Conservation (phyloP, 1,139 yeast species). For the Diutina scorzettiae region DNA sequence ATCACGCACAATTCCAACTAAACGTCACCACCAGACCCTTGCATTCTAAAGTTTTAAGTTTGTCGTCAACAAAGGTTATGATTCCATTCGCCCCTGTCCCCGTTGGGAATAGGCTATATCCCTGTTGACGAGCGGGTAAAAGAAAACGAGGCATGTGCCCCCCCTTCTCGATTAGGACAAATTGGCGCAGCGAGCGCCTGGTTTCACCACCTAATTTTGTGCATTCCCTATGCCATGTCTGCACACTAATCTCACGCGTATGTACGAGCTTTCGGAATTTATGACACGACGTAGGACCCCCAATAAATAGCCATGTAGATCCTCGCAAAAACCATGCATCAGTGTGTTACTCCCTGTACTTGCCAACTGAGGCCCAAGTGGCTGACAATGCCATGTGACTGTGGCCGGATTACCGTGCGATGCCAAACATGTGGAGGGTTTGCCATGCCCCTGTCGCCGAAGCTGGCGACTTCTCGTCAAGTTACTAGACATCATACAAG, state of each 20-base stretch:
- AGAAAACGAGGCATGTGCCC: too few relatives aligned
- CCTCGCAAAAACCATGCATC: background rate
- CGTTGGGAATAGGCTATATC: too few relatives aligned
- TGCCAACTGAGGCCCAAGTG: background rate
- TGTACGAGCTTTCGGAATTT: background rate
- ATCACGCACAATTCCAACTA: too few relatives aligned
- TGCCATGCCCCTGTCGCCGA: background rate
- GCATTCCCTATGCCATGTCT: background rate
- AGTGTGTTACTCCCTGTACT: background rate
- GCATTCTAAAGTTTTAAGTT: too few relatives aligned
- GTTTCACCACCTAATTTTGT: background rate
- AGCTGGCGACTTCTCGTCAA: too few relatives aligned
- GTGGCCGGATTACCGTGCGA: background rate
- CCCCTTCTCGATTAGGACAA: too few relatives aligned
- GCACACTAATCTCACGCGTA: background rate
- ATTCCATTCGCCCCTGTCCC: too few relatives aligned
- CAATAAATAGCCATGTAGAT: background rate
- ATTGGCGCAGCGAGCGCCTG: background rate
- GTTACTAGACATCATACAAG: too few relatives aligned
- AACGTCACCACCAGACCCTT: too few relatives aligned
- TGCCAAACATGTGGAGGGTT: conserved; percentile 2
- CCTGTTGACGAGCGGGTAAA: too few relatives aligned
- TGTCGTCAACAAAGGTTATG: too few relatives aligned
- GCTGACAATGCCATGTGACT: conserved; percentile 5
- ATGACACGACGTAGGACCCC: too few relatives aligned